Evolutionary conservation across 2,329 filamentous ascomycete genomes (phyloP), one percentile per base, ranked within the genome.

Genomic region (Huntiella moniliformis): DNA sequence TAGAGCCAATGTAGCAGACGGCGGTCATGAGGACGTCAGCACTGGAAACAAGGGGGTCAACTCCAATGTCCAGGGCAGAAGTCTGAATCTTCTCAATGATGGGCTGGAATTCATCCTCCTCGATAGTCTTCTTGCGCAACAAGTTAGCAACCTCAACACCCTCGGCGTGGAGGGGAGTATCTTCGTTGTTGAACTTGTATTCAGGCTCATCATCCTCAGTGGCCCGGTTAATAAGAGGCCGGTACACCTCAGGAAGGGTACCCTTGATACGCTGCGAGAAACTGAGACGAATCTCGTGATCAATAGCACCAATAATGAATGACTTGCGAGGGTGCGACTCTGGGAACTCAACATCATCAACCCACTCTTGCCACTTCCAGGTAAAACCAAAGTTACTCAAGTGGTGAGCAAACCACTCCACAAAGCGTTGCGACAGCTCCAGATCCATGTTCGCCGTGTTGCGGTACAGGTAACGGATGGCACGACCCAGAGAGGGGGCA

Each of bases 291-390:
- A 98, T 93, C 64, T 98, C 91, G 66, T 96, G 96, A 58, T 98
- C 91, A 49, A 98, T 65, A 3, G 85, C 81, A 15, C 86, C 88
- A 45, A 79, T 69, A 52, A 98, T 91, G 62, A 98, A 95, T 31
- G 88, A 84, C 63, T 95, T 95, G 64, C 79, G 82, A 1, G 91
- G 87, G 58, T 94, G 77, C 32, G 91, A 65, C 50, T 79, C 68
- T 0, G 83, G 73, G 18, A 92, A 70, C 38, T 76, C 70, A 12
- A 94, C 77, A 58, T 96, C 86, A 12, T 87, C 84, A 41, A 82
- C 72, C 91, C 91, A 98, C 64, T 98, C 91, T 12, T 82, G 79
- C 91, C 91, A 98, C 63, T 96, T 96, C 91, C 91, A 98, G 7
- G 91, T 91, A 60, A 96, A 98, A 45, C 93, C 91, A 58, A 98